Evolutionary conservation across 2,329 filamentous ascomycete genomes (phyloP).

Genomic region (Curvularia lunata): DNA sequence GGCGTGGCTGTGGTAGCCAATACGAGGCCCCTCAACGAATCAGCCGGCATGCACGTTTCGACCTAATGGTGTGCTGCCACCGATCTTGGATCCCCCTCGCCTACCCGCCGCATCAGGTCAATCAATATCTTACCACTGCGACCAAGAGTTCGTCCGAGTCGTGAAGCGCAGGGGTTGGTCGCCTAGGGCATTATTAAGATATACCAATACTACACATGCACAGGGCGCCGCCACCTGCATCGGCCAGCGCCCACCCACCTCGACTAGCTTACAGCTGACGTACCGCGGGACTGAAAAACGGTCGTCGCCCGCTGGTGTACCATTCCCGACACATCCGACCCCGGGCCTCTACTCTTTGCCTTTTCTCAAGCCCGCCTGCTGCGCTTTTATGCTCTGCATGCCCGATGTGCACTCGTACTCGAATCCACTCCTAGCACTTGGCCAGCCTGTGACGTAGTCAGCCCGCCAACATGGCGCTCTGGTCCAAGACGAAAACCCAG

Average conservation of each 20-base stretch:
- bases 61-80: conserved; percentile 8
- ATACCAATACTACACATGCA: conserved; percentile 20
- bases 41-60: conserved; percentile 2
- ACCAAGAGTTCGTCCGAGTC: conserved; percentile 9
- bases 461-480: conserved; percentile 37
- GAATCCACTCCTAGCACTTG: conserved; percentile 26
- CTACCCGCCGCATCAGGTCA: conserved; percentile 11
- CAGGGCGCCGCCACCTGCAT: conserved; percentile 24
- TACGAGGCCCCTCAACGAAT: not conserved
- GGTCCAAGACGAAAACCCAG: conserved; percentile 45
- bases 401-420: conserved; percentile 33
- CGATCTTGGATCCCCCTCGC: conserved; percentile 4
- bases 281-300: conserved; percentile 29
- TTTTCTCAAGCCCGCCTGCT: conserved; percentile 15
- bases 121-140: conserved; percentile 20
- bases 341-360: conserved; percentile 17
- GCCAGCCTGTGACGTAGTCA: conserved; percentile 19
- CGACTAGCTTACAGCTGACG: conserved; percentile 32
- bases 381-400: conserved; percentile 20
- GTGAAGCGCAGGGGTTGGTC: conserved; percentile 19
- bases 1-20: conserved; percentile 6
- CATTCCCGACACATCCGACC: conserved; percentile 25
- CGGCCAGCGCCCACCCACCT: not conserved
- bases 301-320: conserved; percentile 30
- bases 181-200: conserved; percentile 34